Base-by-base conservation (phyloP, 768 basidiomycete genomes). In the Amanita rimosa region DNA sequence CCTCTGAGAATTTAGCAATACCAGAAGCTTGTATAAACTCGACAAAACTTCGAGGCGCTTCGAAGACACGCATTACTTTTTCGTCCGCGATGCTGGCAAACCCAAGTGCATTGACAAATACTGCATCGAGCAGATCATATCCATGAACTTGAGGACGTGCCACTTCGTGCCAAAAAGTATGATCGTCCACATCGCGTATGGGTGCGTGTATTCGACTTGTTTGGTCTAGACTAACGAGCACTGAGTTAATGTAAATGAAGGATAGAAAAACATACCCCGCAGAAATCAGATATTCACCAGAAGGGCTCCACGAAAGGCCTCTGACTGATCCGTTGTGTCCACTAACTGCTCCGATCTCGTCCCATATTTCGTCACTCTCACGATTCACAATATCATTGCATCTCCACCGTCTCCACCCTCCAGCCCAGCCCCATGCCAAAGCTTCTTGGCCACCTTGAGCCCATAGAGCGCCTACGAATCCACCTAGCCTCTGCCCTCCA, bases 21-120 rank as follows among this genome's bases (percentile, higher is more conserved):
- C 57, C 73, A 49, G 81, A 70, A 41, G 57, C 66, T 48, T 75
- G 71, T n/a, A 83, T 60, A 9, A 76, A 66, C 26, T 79, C 70
- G 2, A 94, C 76, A 57, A 98, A 98, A 3, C 75, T 74, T 16
- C 72, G 73, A 5, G 96, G 88, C 7, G 94, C 93, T 59, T 93
- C 92, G 53, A 99, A 99, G 0, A 97, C 79, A 36, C 96, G 79
- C 10, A 81, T 79, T 9, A 98, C 92, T 64, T 98, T 98, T 65
- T 99, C 96, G 58, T 99, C 96, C 8, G 93, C 92, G 40, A 92
- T 83, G 55, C 89, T 94, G 16, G 83, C 84, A 60, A 97, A 95
- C 26, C 76, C 80, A 40, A 92, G 68, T 0, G 84, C 69, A 50
- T 76, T 73, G 40, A 95, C 72, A 62, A 91, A 94, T 2, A 76